These are phyloP conservation scores for Begonia fuchsioides DNA, from an alignment of 306 rosid genomes.

Conservation along the genomic window DNA sequence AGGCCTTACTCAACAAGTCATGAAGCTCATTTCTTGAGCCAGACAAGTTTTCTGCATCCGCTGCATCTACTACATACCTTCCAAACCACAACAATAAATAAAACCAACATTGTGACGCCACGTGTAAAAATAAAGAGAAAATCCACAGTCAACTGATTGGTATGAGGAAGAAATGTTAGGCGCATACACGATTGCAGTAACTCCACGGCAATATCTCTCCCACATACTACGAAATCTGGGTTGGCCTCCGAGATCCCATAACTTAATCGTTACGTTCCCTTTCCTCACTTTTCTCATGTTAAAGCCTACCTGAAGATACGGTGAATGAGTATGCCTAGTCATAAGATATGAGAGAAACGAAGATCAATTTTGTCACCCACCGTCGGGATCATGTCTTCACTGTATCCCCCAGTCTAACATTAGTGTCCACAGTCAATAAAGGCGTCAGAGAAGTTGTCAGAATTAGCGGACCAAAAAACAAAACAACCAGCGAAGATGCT, in stretches of 20 bases:
- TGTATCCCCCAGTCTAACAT: conserved; percentile 48
- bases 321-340: conserved; percentile 1
- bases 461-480: conserved; percentile 8
- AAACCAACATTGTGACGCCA: background rate
- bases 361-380: conserved; percentile 5
- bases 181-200: conserved; percentile 49
- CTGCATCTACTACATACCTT: conserved; percentile 63
- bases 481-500: background rate
- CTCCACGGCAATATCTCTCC: conserved; percentile 73
- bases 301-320: conserved; percentile 46
- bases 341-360: background rate
- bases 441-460: background rate
- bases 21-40: conserved; percentile 51
- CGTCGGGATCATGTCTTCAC: conserved; percentile 74
- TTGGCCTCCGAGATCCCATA: conserved; percentile 71
- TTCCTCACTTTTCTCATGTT: conserved; percentile 60
- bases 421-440: conserved; percentile 12
- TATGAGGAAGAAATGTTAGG: background rate
- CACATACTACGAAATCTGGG: conserved; percentile 66
- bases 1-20: conserved; percentile 44
- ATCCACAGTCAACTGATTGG: background rate
- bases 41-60: conserved; percentile 35
- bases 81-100: conserved; percentile 8
- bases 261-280: conserved; percentile 55
- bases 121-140: background rate